Evolutionary conservation across 1,139 yeast genomes (phyloP).

Genomic region (Geotrichum restrictum): DNA sequence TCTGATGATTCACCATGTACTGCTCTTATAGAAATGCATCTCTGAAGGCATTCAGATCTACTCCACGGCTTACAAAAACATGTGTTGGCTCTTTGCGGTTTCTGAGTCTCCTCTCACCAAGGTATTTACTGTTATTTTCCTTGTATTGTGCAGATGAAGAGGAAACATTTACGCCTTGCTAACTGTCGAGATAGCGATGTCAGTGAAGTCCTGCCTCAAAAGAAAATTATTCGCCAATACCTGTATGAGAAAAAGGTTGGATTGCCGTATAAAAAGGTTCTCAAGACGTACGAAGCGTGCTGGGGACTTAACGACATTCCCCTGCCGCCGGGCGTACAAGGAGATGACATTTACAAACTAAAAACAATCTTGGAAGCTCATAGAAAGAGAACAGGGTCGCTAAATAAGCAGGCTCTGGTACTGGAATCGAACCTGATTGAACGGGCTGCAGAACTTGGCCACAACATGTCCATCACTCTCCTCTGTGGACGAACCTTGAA

Average conservation of each 20-base stretch:
- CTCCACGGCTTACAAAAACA: no score
- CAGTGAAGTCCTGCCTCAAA: conserved; percentile 21
- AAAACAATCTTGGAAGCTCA: conserved; percentile 63
- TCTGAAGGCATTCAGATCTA: no score
- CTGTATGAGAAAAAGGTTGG: conserved; percentile 23
- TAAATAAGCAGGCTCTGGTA: conserved; percentile 45
- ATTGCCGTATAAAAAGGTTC: conserved; percentile 19
- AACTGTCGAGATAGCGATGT: conserved; percentile 12
- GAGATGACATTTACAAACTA: conserved; percentile 62
- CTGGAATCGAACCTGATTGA: conserved; percentile 71
- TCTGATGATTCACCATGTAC: no score
- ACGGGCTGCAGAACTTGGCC: conserved; percentile 78
- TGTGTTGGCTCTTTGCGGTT: no score
- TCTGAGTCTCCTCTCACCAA: no score
- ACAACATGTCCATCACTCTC: conserved; percentile 72
- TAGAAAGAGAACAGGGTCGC: conserved; percentile 56
- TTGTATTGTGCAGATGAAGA: no score
- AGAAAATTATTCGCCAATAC: conserved; percentile 20
- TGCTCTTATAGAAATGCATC: no score
- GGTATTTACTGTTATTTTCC: no score
- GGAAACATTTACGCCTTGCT: no score
- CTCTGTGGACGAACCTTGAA: conserved; percentile 50
- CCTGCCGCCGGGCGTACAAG: conserved; percentile 45
- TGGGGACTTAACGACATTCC: conserved; percentile 24
- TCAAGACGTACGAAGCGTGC: conserved; percentile 23